Evolutionary conservation across 257 asterid genomes (phyloP).

Genomic region (Fraxinus anomala): DNA sequence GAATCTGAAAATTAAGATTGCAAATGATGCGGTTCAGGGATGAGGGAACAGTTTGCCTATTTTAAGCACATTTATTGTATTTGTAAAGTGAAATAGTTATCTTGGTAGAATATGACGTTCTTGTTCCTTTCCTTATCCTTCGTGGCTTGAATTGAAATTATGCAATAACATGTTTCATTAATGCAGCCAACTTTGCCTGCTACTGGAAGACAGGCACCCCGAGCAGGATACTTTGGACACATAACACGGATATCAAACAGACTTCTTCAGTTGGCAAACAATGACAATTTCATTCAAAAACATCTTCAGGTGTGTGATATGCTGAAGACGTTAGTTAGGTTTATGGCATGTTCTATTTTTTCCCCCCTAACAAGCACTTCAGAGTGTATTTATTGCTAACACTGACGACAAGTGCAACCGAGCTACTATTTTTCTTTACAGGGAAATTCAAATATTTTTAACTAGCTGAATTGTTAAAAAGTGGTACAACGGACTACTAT

Average conservation of each 20-base stretch:
- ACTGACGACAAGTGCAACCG: background rate
- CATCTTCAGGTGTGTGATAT: conserved; percentile 65
- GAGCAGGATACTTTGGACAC: conserved; percentile 88
- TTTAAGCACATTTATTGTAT: background rate
- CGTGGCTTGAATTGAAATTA: conserved; percentile 5
- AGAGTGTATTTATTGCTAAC: background rate
- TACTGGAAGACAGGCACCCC: conserved; percentile 63
- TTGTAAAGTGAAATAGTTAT: background rate
- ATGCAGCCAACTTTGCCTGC: conserved; percentile 81
- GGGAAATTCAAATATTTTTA: background rate
- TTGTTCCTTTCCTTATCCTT: background rate
- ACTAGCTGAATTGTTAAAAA: background rate
- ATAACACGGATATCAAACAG: conserved; percentile 79
- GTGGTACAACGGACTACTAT: background rate
- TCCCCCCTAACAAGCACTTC: background rate
- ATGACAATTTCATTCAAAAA: conserved; percentile 49
- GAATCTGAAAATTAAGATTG: background rate
- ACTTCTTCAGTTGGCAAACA: conserved; percentile 67
- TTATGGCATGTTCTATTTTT: background rate
- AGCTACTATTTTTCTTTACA: background rate
- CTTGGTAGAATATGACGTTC: background rate
- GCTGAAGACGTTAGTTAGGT: background rate
- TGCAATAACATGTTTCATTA: conserved; percentile 8
- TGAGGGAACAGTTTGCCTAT: background rate
- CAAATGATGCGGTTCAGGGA: background rate